These are phyloP conservation scores for Globisporangium cederbergense DNA, from an alignment of 352 stramenopile genomes.

Conservation along the genomic window DNA sequence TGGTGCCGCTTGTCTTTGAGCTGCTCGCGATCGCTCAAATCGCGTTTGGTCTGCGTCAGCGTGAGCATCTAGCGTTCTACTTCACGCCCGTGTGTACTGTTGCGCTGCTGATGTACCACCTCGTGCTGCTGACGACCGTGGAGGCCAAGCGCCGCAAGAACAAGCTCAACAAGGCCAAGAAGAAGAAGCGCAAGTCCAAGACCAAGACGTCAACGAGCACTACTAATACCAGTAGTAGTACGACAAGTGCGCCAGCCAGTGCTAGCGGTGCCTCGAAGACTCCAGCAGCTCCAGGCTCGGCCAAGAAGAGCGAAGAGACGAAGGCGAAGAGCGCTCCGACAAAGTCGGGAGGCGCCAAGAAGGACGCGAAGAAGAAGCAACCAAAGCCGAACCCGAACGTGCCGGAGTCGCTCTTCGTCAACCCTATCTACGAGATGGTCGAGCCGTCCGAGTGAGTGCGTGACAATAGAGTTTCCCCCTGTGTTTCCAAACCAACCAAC, in stretches of 20 bases:
- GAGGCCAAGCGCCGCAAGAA: slow-evolving; percentile 57
- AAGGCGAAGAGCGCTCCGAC: slow-evolving; percentile 1
- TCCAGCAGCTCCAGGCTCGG: not conserved
- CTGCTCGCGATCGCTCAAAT: slow-evolving; percentile 39
- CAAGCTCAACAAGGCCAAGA: slow-evolving; percentile 47
- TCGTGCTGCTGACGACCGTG: slow-evolving; percentile 44
- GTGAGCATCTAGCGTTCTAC: slow-evolving; percentile 56
- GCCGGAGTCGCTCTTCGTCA: slow-evolving; percentile 20
- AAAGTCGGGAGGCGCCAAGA: slow-evolving; percentile 10
- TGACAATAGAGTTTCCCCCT: slow-evolving; percentile 3
- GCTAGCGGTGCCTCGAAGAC: not conserved
- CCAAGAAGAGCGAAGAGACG: not conserved
- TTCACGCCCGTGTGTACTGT: slow-evolving; percentile 38
- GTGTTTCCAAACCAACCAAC: not conserved
- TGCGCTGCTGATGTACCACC: slow-evolving; percentile 48
- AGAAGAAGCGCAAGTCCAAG: slow-evolving; percentile 54
- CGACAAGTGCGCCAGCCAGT: not conserved
- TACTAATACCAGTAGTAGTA: slow-evolving; percentile 10
- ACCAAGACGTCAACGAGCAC: slow-evolving; percentile 13
- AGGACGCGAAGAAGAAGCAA: slow-evolving; percentile 26
- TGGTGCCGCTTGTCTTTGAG: slow-evolving; percentile 52
- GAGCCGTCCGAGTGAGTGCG: slow-evolving; percentile 15
- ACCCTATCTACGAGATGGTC: slow-evolving; percentile 21
- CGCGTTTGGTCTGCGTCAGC: slow-evolving; percentile 34
- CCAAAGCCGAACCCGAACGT: slow-evolving; percentile 14